phyloP scores from a whole-genome alignment of 2,329 filamentous ascomycete genomes.

The Myriosclerotinia curreyana region DNA sequence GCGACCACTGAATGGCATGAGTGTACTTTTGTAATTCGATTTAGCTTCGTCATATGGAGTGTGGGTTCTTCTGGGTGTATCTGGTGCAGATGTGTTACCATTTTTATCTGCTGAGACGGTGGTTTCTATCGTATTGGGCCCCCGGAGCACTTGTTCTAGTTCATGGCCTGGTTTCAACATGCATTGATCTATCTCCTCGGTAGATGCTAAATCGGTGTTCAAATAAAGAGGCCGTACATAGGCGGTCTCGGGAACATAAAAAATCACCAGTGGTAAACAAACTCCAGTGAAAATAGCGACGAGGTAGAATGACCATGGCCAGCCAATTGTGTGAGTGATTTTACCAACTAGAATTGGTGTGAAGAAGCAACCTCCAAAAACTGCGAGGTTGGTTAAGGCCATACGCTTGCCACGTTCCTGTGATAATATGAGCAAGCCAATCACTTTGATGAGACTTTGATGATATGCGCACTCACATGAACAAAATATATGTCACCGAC shows the following conservation, averaged over 20 bases:
- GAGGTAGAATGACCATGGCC: conserved; percentile 86
- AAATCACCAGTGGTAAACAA: conserved; percentile 67
- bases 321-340: conserved; percentile 73
- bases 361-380: conserved; percentile 69
- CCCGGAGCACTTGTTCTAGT: conserved; percentile 15
- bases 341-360: conserved; percentile 90
- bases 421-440: neutral
- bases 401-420: conserved; percentile 77
- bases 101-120: conserved; percentile 16
- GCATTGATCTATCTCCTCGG: conserved; percentile 26
- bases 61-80: neutral
- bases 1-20: conserved; percentile 74
- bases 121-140: conserved; percentile 15
- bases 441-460: neutral
- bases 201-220: conserved; percentile 61
- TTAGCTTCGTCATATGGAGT: conserved; percentile 1
- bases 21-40: conserved; percentile 53
- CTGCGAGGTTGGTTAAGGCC: conserved; percentile 71
- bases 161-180: conserved; percentile 18
- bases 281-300: conserved; percentile 77
- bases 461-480: conserved; percentile 54
- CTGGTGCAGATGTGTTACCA: neutral
- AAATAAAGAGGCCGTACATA: conserved; percentile 64
- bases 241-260: conserved; percentile 83
- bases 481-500: conserved; percentile 91